A percentile compares a stretch with the other conserved stretches of the same genome.
Evolutionary conservation across 257 asterid genomes (phyloP).

Genomic region (Hygrophila difformis): DNA sequence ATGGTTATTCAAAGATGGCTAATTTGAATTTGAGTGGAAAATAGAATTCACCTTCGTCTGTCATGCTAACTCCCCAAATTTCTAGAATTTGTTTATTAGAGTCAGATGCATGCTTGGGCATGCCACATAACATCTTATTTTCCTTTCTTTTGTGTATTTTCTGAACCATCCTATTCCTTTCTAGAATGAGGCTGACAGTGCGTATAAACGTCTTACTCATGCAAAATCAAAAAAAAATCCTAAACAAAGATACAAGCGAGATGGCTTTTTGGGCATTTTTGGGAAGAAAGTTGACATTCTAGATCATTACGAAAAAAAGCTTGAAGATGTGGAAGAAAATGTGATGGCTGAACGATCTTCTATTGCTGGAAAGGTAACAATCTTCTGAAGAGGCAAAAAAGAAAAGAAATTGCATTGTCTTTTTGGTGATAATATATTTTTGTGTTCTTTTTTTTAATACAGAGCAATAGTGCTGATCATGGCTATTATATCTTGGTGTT

Average conservation of each 20-base stretch:
- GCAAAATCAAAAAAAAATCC: slow-evolving; percentile 34
- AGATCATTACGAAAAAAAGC: slow-evolving; percentile 65
- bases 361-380: slow-evolving; percentile 54
- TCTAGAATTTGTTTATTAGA: background rate
- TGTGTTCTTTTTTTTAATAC: background rate
- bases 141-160: slow-evolving; percentile 12
- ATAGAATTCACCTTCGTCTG: too few species aligned
- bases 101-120: slow-evolving; percentile 6
- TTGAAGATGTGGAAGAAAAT: slow-evolving; percentile 58
- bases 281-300: slow-evolving; percentile 42
- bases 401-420: too few species aligned
- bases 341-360: slow-evolving; percentile 60
- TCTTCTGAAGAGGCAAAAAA: slow-evolving; percentile 7
- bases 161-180: slow-evolving; percentile 23
- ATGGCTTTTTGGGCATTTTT: slow-evolving; percentile 60
- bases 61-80: too few species aligned
- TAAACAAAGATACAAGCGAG: slow-evolving; percentile 33
- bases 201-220: slow-evolving; percentile 42
- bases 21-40: slow-evolving; percentile 1
- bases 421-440: too few species aligned
- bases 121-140: slow-evolving; percentile 8
- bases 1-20: too few species aligned
- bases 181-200: slow-evolving; percentile 54
- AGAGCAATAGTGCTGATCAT: too few species aligned
- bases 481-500: background rate